Conservation (phyloP, 805 yeast species). For the Teunomyces pallodes region DNA sequence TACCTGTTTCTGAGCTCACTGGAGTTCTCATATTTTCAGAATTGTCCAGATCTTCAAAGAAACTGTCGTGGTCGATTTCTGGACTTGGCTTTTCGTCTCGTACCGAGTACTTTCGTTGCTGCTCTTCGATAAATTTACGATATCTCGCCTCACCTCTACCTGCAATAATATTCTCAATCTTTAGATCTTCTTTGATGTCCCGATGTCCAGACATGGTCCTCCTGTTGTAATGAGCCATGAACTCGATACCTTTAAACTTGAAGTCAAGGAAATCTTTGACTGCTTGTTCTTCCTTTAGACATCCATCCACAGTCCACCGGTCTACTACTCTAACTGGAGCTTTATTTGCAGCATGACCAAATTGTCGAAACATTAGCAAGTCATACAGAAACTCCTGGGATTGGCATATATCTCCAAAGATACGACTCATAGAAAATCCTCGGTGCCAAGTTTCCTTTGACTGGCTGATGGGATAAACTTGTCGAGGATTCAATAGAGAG, state of each 20-base stretch:
- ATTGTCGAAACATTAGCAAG: slow-evolving; percentile 8
- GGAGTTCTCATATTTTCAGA: background rate
- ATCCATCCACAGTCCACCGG: slow-evolving; percentile 32
- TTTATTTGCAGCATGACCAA: slow-evolving; percentile 13
- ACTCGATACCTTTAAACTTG: slow-evolving; percentile 8
- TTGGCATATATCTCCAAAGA: slow-evolving; percentile 38
- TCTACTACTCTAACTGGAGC: slow-evolving; percentile 25
- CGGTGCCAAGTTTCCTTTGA: slow-evolving; percentile 29
- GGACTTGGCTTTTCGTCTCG: background rate
- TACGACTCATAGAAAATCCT: slow-evolving; percentile 38
- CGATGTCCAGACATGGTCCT: background rate
- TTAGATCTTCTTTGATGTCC: slow-evolving; percentile 14
- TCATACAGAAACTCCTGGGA: slow-evolving; percentile 13
- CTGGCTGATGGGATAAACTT: slow-evolving; percentile 45
- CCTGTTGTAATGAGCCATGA: slow-evolving; percentile 5
- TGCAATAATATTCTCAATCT: slow-evolving; percentile 22
- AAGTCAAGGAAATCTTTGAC: slow-evolving; percentile 12
- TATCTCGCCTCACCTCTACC: slow-evolving; percentile 25
- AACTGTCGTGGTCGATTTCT: background rate
- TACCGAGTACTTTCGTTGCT: slow-evolving; percentile 21
- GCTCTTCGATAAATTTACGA: slow-evolving; percentile 19
- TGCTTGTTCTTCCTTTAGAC: slow-evolving; percentile 26
- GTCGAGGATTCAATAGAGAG: slow-evolving; percentile 32
- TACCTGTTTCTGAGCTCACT: background rate
- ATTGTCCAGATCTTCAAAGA: background rate